Evolutionary conservation across 306 rosid genomes (phyloP), one percentile per base, ranked within the genome.

Genomic region (Castanopsis chinensis): DNA sequence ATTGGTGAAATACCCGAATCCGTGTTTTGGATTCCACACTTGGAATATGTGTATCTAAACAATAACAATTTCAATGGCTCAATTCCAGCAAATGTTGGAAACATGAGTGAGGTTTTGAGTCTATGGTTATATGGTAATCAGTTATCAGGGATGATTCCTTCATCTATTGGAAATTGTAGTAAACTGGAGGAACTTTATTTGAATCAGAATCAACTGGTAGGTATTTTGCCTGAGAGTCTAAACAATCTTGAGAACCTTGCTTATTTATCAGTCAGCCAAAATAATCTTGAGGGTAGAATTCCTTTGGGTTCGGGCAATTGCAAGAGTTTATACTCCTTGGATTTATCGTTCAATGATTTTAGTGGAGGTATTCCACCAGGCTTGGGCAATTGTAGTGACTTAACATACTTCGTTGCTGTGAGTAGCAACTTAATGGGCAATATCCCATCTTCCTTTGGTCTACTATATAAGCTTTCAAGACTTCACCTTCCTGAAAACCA

Each of bases 391-490:
- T 94, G 97, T 74, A 86, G 80, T 82, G 33, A 53, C 69, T 80
- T 94, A 82, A 30, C 30, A 7, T 0, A 3, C 43, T 84, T 94
- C 74, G 25, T 14, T 51, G 86, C 86, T 21, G 83, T 77, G 3
- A 6, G 18, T 11, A 77, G 88, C 77, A 87, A 83, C 76, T 81
- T 94, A 21, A 73, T 17, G 14, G 97, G 98, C n/a, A 77, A 33
- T 14, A 94, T 94, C 71, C 94, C 98, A 0, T 75, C 93, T 64
- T 88, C 93, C 76, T 75, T 92, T 1, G 97, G 93, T 52, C 82
- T 68, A 20, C 89, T 94, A 5, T 78, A 10, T 56, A 57, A 78
- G 33, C 97, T 94, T 69, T 45, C 76, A 2, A 0, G 0, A 61
- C 74, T 94, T 41, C 23, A 4, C 53, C 98, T 94, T 81, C 71